Base-by-base conservation (phyloP, 805 yeast species). In the Myxozyma melibiosi region DNA sequence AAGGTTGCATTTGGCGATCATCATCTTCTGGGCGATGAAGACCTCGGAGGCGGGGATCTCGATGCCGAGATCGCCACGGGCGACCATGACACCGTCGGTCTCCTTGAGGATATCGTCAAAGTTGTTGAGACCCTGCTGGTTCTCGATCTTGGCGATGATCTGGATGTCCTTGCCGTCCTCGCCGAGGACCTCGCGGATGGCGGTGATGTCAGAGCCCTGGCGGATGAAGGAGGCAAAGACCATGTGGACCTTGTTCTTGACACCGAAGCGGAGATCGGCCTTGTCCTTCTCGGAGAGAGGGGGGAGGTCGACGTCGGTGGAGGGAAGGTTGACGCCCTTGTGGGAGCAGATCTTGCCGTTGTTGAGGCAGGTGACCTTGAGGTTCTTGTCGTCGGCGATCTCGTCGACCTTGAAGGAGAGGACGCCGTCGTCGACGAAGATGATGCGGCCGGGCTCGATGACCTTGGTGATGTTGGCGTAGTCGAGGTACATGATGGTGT, bases 71-170 rank as follows among this genome's bases (percentile, higher is more conserved):
- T 94, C 99, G 83, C 99, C 99, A 80, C 99, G 87, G 71, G 99
- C 99, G 75, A 94, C 98, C 99, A 94, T 94, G 73, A 94, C 97
- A 82, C 98, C 99, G 75, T 94, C 99, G 64, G 99, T 94, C 76
- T 85, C 96, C 70, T 75, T 75, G 74, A 94, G 84, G 73, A 94
- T 94, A 64, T 89, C 97, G 77, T 94, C 99, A 74, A 94, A 94
- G 85, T 94, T 94, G 88, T 94, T 91, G 71, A 94, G 98, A 83
- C 99, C 99, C 80, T 94, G 99, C 81, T 92, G 98, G 83, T 90
- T 91, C 83, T 94, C 99, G 74, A 94, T 92, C 84, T 94, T 94
- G 74, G 90, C 86, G 70, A 94, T 91, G 79, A 94, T 90, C 83
- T 94, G 95, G 77, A 94, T 88, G 72, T 89, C 88, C 78, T 85